Evolutionary conservation across 78 protist genomes (phyloP), one percentile per base, ranked within the genome.

Genomic region (Thecamonas trahens): DNA sequence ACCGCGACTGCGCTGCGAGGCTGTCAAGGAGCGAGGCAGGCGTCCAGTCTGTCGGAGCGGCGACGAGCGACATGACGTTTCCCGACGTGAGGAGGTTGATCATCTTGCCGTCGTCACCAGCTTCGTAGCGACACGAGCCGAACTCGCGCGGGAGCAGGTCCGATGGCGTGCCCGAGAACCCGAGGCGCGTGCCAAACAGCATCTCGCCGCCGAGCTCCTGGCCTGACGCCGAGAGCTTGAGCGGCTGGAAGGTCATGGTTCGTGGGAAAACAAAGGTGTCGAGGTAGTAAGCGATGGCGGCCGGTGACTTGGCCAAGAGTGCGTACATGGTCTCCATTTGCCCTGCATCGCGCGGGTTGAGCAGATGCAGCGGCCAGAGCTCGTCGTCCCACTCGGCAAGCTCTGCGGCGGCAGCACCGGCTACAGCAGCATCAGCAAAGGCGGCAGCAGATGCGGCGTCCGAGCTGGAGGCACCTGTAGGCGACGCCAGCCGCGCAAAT

Each of bases 131-230:
- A 66, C 92, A 87, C 57, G 35, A 14, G 45, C 87, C 87, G 39
- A 87, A 70, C 47, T 87, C 92, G 22, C 65, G 49, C 28, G 92
- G 92, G n/a, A 87, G 65, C 28, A 87, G 78, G 60, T 81, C 74
- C 13, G 80, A 70, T 22, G 92, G 92, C 42, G 92, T 87, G 49
- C 92, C 92, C 8, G 72, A 68, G 67, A 86, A 86, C 9, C 85
- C 85, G 29, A 81, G 32, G 7, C 92, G 78, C 11, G 75, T 53
- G 5, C 45, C 47, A 55, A 79, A 85, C 66, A 85, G 76, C 28
- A 75, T n/a, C 49, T 17, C 29, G 49, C 76, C 35, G 22, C 90
- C 90, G 2, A 84, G 79, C 53, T 84, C 90, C 40, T 77, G 83
- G 28, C 90, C 90, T 17, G 70, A 74, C 18, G 90, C 83, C 17